These are phyloP conservation scores for Pholiota microspora DNA, from an alignment of 768 basidiomycete genomes.

Conservation along the genomic window DNA sequence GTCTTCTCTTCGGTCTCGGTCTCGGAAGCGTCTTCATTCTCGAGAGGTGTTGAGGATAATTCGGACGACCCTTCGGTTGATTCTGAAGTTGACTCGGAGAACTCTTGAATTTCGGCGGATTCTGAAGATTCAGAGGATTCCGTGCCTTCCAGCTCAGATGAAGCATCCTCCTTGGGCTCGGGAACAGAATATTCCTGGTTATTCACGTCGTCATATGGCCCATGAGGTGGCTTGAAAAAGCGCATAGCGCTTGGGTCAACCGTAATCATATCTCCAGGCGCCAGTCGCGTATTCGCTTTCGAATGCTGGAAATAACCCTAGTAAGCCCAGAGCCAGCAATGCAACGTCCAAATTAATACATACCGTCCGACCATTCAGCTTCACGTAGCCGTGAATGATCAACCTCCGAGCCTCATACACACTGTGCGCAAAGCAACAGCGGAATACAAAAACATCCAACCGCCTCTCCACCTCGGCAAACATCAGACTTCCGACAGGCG, in stretches of 20 bases:
- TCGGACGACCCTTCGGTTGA: too few species aligned
- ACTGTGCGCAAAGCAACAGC: conserved; percentile 38
- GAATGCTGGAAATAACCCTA: conserved; percentile 53
- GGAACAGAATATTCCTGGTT: conserved; percentile 10
- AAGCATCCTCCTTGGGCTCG: not conserved
- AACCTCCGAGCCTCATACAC: conserved; percentile 88
- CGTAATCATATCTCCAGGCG: conserved; percentile 93
- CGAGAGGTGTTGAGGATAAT: too few species aligned
- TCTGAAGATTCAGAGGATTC: conserved; percentile 2
- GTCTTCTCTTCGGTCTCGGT: too few species aligned
- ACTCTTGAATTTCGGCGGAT: conserved; percentile 2
- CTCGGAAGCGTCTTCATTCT: too few species aligned
- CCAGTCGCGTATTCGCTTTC: conserved; percentile 82
- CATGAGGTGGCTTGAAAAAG: conserved; percentile 52
- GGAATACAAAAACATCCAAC: conserved; percentile 90
- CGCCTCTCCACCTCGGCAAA: conserved; percentile 91
- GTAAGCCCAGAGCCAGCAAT: not conserved
- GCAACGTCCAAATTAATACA: conserved; percentile 20
- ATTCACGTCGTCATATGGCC: conserved; percentile 34
- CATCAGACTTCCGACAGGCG: conserved; percentile 95
- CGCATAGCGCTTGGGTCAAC: conserved; percentile 81
- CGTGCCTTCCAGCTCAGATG: conserved; percentile 8
- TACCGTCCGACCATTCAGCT: conserved; percentile 89
- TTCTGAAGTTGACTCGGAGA: too few species aligned
- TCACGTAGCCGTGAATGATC: conserved; percentile 83